phyloP scores from a whole-genome alignment of 306 rosid genomes.

The Pueraria montana region DNA sequence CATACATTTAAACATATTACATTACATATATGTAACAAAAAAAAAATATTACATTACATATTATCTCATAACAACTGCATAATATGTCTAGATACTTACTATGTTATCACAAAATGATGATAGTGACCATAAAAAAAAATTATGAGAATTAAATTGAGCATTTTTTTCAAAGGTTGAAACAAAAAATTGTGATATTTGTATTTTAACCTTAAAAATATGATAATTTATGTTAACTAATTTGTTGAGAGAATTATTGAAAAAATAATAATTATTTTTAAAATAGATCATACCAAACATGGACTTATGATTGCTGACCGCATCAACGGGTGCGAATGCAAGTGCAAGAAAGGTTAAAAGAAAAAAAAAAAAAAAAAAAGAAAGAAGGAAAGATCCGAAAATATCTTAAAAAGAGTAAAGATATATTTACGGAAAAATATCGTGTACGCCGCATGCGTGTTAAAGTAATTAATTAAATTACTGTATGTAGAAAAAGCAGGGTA shows the following conservation, averaged over 20 bases:
- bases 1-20: too few species aligned
- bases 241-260: not conserved
- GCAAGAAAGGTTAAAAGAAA: not conserved
- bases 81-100: too few species aligned
- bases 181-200: not conserved
- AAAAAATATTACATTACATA: too few species aligned
- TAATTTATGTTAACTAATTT: not conserved
- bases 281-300: not conserved
- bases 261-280: too few species aligned
- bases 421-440: not conserved
- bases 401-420: not conserved
- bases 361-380: not conserved
- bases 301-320: not conserved
- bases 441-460: not conserved
- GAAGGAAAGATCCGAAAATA: not conserved
- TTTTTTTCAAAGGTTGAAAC: not conserved
- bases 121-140: too few species aligned
- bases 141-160: too few species aligned
- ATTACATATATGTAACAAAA: too few species aligned
- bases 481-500: constrained; percentile 20
- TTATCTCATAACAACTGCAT: too few species aligned
- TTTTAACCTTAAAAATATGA: not conserved
- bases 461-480: not conserved
- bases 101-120: too few species aligned
- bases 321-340: not conserved